A percentile compares a stretch with the other conserved stretches of the same genome.
Conservation (phyloP, 495 filamentous ascomycete genomes). For the Aspergillus diversus region DNA sequence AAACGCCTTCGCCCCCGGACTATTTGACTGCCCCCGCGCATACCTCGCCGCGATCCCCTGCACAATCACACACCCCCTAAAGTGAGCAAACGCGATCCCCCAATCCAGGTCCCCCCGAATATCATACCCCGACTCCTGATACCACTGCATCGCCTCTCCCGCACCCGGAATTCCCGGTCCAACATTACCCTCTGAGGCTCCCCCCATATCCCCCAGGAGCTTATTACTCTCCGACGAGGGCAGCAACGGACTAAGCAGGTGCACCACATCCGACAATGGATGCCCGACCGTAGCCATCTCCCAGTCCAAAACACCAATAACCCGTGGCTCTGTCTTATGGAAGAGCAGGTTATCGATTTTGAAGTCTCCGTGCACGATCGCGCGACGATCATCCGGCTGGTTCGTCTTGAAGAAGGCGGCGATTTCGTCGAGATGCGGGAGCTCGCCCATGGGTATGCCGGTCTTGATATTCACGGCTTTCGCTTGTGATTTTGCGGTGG, state of each 20-base stretch:
- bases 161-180: slow-evolving; percentile 5
- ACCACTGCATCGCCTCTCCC: background rate
- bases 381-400: slow-evolving; percentile 11
- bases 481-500: background rate
- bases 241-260: slow-evolving; percentile 2
- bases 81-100: slow-evolving; percentile 10
- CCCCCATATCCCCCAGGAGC: slow-evolving; percentile 1
- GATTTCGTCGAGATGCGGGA: slow-evolving; percentile 16
- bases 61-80: slow-evolving; percentile 11
- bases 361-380: slow-evolving; percentile 18
- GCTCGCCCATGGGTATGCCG: background rate
- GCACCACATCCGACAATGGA: slow-evolving; percentile 16
- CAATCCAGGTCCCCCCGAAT: slow-evolving; percentile 1
- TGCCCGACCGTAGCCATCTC: slow-evolving; percentile 21
- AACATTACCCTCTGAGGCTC: slow-evolving; percentile 17
- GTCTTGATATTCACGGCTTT: slow-evolving; percentile 4
- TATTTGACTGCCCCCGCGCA: slow-evolving; percentile 11
- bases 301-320: slow-evolving; percentile 21
- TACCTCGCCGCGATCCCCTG: slow-evolving; percentile 17
- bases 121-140: slow-evolving; percentile 14
- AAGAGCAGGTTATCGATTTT: slow-evolving; percentile 22
- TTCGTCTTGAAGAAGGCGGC: slow-evolving; percentile 1
- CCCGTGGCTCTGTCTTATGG: slow-evolving; percentile 16
- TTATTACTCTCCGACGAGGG: slow-evolving; percentile 4
- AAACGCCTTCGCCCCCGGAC: slow-evolving; percentile 13